Base-by-base conservation (phyloP, 2,329 filamentous ascomycete genomes). In the Epichloe baconii region DNA sequence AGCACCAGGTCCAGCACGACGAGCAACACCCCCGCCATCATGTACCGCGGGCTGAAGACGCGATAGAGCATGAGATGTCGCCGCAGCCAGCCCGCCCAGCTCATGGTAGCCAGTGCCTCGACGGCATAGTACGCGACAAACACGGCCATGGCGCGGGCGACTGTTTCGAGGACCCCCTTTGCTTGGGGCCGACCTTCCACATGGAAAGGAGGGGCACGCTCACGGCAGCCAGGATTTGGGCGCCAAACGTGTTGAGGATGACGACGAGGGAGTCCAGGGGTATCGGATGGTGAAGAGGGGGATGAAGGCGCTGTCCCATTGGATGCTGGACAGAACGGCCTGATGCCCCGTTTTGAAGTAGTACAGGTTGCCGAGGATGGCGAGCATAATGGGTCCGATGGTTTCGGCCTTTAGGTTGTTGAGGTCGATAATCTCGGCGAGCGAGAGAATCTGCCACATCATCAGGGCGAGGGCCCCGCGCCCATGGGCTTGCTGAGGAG, bases 271-370 rank as follows among this genome's bases (percentile, higher is more conserved):
- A 0, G 82, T 86, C 86, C 87, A 96, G 1, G 93, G 93, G 68
- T 98, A 96, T 52, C 80, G 79, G 56, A 98, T 80, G 5, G 79
- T 80, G 53, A 84, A 81, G 7, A 97, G 76, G 0, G 91, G 86
- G 57, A 98, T 87, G 69, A 98, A 98, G 3, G 89, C 91, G 19
- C 81, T 80, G 69, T 98, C 93, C 93, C 93, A 98, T 64, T 98
- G 93, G 62, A 98, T 91, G 57, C 82, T 87, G 58, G 83, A 79
- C 23, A 95, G 77, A 0, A 83, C 85, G 12, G 91, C 91, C 68
- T 97, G 91, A 67, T 98, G 93, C 54, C 93, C 93, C 0, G 93
- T 98, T 64, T 95, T 96, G 80, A 98, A 98, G 73, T 83, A 98
- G 72, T 96, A 84, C 68, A 91, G 95, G 61, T 86, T 88, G 53